Evolutionary conservation across 176 grass and related monocot genomes (phyloP), one percentile per base, ranked within the genome.

Genomic region (Chrysopogon serrulatus): DNA sequence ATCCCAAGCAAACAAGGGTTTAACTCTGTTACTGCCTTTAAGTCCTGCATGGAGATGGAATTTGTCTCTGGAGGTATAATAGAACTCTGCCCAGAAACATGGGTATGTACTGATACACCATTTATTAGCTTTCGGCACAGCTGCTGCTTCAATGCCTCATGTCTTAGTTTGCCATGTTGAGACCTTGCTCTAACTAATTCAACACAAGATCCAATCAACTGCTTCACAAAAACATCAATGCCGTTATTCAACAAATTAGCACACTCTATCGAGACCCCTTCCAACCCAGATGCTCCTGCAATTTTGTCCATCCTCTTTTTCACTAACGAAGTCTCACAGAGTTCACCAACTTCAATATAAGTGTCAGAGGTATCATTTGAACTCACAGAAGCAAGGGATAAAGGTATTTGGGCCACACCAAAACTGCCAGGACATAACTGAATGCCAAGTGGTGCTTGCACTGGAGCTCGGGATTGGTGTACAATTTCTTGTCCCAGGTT

Each of bases 181-280:
- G 87, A 88, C 53, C 90, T 90, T 85, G 86, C 82, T 82, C 86
- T 76, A 53, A 86, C 85, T 62, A 94, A 78, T 43, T 90, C 79
- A 82, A 83, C 59, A 89, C 82, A 92, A 39, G 91, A 92, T 68
- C 77, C 83, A 80, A 99, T 96, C 72, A 96, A 81, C 64, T 85
- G 83, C 87, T 91, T 99, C 73, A 96, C 73, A 59, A 94, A 94
- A 37, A 84, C 64, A 86, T 92, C 93, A 67, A 94, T 31, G 45
- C 91, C 85, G 74, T 89, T 94, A 90, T 96, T 91, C 73, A 99
- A 88, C 57, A 96, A 64, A 88, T 92, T 84, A 64, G 93, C 90
- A 81, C 90, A 99, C 48, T 92, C 91, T 65, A 91, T 33, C 31
- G 89, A 86, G 24, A 96, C 89, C 53, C 83, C 84, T 94, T 86